Conservation (phyloP, 1,139 yeast genomes). For the Pichia sp. region DNA sequence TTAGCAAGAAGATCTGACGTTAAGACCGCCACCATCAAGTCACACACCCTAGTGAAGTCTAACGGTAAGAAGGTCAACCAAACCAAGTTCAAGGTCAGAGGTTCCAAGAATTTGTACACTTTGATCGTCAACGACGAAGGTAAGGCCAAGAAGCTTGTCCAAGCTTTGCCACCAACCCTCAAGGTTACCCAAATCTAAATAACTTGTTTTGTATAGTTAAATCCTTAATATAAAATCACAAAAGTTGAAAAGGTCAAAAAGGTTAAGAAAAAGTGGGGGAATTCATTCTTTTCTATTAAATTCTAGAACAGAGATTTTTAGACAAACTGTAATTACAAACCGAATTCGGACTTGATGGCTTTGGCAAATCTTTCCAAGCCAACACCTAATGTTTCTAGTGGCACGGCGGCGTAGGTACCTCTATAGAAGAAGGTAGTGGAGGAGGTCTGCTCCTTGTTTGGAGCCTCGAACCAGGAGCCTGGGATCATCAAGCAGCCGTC, state of each 20-base stretch:
- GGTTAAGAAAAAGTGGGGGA: background rate
- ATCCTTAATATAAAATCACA: constrained; percentile 12
- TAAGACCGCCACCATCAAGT: constrained; percentile 84
- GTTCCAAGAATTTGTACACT: constrained; percentile 91
- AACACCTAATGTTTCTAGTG: constrained; percentile 51
- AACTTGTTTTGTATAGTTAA: constrained; percentile 18
- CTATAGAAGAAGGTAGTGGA: constrained; percentile 63
- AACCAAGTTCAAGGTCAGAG: constrained; percentile 99
- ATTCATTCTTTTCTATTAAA: too few species aligned
- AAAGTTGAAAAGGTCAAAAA: constrained; percentile 10
- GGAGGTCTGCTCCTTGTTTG: constrained; percentile 32
- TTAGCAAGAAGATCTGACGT: constrained; percentile 98
- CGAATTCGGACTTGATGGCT: constrained; percentile 42
- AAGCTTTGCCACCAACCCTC: constrained; percentile 96
- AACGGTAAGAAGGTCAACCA: constrained; percentile 85
- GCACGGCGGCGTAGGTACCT: constrained; percentile 87
- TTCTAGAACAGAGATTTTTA: background rate
- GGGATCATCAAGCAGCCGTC: constrained; percentile 76
- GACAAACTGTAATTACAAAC: constrained; percentile 1
- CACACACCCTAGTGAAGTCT: constrained; percentile 80
- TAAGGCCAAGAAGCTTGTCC: constrained; percentile 97
- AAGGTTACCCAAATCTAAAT: constrained; percentile 34
- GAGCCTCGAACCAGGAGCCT: constrained; percentile 84
- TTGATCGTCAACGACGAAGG: constrained; percentile 93
- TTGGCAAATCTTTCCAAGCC: constrained; percentile 67